Evolutionary conservation across 345 rosid species (phyloP).

Genomic region (Turritis glabra): DNA sequence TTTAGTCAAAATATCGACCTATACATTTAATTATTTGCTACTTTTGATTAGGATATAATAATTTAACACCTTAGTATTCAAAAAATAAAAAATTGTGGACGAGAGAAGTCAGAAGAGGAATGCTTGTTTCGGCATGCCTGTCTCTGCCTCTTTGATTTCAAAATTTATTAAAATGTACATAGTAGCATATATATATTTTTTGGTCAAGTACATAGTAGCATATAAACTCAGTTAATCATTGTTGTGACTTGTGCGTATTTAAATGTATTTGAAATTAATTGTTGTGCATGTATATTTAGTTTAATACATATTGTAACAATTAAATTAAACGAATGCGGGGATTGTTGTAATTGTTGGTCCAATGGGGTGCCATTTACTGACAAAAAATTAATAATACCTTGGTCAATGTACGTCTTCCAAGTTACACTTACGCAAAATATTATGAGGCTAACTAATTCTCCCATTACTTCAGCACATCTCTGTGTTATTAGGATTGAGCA

Average conservation of each 20-base stretch:
- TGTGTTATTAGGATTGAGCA: neutral
- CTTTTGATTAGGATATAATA: neutral
- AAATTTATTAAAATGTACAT: neutral
- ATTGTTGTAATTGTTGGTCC: constrained; percentile 31
- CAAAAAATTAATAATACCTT: constrained; percentile 11
- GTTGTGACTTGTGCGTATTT: constrained; percentile 21
- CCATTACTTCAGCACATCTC: constrained; percentile 13
- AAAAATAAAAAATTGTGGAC: neutral
- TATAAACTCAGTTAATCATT: constrained; percentile 12
- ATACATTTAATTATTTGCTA: constrained; percentile 4
- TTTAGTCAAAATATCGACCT: neutral
- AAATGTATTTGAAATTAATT: constrained; percentile 2
- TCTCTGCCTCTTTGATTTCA: constrained; percentile 34
- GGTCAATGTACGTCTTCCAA: constrained; percentile 27
- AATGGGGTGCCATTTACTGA: constrained; percentile 29
- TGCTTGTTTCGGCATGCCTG: constrained; percentile 36
- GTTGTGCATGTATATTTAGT: neutral
- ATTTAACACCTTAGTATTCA: neutral
- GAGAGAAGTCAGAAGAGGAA: constrained; percentile 25
- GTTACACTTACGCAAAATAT: neutral
- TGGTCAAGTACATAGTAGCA: neutral
- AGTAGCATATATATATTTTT: neutral
- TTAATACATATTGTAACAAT: neutral
- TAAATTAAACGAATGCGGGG: constrained; percentile 24
- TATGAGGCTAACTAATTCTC: neutral